Percentiles rank a stretch among this genome's conserved stretches.
Evolutionary conservation across 805 yeast genomes (phyloP).

Genomic region (Isabelozyma rhagii): DNA sequence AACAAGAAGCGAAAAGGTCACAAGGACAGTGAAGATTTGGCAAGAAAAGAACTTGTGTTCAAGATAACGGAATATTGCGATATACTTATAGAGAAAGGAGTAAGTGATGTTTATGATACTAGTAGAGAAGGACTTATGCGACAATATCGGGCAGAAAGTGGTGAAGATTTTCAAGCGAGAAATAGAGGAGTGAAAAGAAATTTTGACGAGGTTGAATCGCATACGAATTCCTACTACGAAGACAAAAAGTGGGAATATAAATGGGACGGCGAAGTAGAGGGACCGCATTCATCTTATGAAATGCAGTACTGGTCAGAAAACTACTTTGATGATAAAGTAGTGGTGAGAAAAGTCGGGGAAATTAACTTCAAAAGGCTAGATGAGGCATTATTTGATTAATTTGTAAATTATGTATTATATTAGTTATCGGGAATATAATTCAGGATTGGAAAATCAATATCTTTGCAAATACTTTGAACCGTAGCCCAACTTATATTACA

Average conservation of each 20-base stretch:
- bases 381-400: conserved; percentile 15
- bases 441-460: conserved; percentile 62
- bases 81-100: conserved; percentile 36
- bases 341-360: conserved; percentile 32
- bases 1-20: conserved; percentile 8
- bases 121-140: conserved; percentile 55
- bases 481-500: conserved; percentile 71
- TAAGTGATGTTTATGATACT: conserved; percentile 48
- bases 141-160: conserved; percentile 18
- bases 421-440: conserved; percentile 44
- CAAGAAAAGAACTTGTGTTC: conserved; percentile 20
- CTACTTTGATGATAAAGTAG: conserved; percentile 47
- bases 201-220: conserved; percentile 12
- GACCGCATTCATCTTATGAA: conserved; percentile 49
- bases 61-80: conserved; percentile 50
- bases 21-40: conserved; percentile 14
- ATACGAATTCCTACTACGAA: conserved; percentile 19
- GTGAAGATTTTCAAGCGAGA: conserved; percentile 14
- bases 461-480: conserved; percentile 57
- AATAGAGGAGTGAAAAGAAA: conserved; percentile 15
- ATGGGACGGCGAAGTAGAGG: conserved; percentile 43
- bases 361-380: conserved; percentile 21
- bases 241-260: conserved; percentile 37
- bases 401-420: background rate
- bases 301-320: conserved; percentile 53